Evolutionary conservation across 192 early-diverging fungal species (phyloP), one percentile per base, ranked within the genome.

Genomic region (Mortierella claussenii): DNA sequence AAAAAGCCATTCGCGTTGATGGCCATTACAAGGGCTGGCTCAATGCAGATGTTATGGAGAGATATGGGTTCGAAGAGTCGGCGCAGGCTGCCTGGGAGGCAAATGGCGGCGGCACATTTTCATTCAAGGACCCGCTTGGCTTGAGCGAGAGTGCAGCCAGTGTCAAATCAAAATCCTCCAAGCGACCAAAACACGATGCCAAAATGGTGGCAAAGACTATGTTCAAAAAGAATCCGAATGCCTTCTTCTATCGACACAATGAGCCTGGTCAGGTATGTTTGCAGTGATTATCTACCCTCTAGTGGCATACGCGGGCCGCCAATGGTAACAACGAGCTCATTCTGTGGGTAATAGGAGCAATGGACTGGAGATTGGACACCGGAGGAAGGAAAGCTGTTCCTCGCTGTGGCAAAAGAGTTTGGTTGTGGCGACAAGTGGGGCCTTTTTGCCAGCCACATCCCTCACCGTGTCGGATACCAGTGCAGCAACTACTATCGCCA

Each of bases 161-260:
- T 31, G 9, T 15, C 33, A 57, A 27, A 23, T 60, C 60, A 36
- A 67, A 60, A 23, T 50, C 42, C 2, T 12, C 55, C 37, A 62
- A 60, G 55, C 28, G 57, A 21, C 60, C 57, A 34, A 79, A 70
- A 17, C 49, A 63, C 52, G 60, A 69, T 15, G 66, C 51, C 32
- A 80, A 66, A 61, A 65, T 69, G 28, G 79, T 88, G 10, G 83
- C 91, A 8, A 88, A 87, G 21, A 85, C 86, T 68, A 60, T 91
- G 69, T 83, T 90, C 55, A 87, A 87, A 60, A 92, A 93, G 73
- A 92, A 92, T 51, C 91, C 89, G 6, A 93, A 92, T 60, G 85
- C 87, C 17, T 93, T 88, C 46, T 93, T 93, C 60, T 93, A 93
- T 75, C 71, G 90, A 11, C 89, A 93, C 60, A 90, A 88, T 17